Evolutionary conservation across 768 basidiomycete species (phyloP).

Genomic region (Tubosaeta sp.): DNA sequence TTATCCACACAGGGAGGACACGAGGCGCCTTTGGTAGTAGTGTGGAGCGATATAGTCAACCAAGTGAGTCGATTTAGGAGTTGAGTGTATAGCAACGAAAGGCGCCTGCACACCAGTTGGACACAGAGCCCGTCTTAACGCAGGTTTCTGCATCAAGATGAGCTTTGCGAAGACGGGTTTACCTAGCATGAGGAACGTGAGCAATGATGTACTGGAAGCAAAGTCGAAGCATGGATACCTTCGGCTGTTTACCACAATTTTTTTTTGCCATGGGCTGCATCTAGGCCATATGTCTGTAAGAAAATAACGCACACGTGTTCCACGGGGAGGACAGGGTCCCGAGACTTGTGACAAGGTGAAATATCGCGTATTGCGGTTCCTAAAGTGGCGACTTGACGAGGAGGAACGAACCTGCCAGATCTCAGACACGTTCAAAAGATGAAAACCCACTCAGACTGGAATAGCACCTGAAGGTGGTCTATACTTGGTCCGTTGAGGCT

Average conservation of each 20-base stretch:
- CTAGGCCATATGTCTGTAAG: neutral
- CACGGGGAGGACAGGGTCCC: neutral
- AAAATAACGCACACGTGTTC: neutral
- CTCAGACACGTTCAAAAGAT: constrained; percentile 5
- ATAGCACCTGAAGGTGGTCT: neutral
- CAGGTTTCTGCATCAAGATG: constrained; percentile 14
- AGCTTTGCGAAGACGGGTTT: constrained; percentile 12
- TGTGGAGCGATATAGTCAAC: neutral
- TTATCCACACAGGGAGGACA: neutral
- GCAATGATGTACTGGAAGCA: neutral
- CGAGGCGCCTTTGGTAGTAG: neutral
- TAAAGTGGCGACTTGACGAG: neutral
- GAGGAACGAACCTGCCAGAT: constrained; percentile 10
- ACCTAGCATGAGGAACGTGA: neutral
- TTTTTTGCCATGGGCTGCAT: neutral
- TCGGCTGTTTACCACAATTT: neutral
- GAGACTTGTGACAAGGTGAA: constrained; percentile 8
- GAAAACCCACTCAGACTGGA: neutral
- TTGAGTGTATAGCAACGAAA: neutral
- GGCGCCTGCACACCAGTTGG: neutral
- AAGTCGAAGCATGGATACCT: neutral
- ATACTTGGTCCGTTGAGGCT: neutral
- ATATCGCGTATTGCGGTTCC: constrained; percentile 7
- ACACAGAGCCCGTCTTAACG: constrained; percentile 8
- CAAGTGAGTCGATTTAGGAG: too few species aligned